phyloP scores from a whole-genome alignment of 768 basidiomycete species.

The Xerocomellus chrysenteron region DNA sequence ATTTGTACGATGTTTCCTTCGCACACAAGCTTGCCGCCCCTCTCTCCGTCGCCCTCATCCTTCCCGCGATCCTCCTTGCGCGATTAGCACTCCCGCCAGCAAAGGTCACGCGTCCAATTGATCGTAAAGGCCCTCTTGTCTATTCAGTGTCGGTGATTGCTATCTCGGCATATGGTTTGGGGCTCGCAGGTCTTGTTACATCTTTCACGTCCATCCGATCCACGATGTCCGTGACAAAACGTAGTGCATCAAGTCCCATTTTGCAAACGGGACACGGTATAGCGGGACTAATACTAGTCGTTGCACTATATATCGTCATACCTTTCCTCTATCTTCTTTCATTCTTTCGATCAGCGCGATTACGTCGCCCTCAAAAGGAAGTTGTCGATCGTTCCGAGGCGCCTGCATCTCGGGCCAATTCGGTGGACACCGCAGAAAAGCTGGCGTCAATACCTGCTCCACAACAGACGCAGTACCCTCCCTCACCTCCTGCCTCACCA shows the following conservation, averaged over 20 bases:
- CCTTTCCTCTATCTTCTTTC: conserved; percentile 42
- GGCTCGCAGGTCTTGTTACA: conserved; percentile 59
- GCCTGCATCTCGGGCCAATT: conserved; percentile 35
- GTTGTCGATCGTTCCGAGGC: conserved; percentile 24
- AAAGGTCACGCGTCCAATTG: conserved; percentile 17
- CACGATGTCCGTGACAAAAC: conserved; percentile 29
- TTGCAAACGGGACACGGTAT: conserved; percentile 64
- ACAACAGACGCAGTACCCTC: conserved; percentile 32
- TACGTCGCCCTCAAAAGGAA: conserved; percentile 16
- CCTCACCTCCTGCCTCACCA: conserved; percentile 32
- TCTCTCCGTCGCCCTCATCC: conserved; percentile 45
- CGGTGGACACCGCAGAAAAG: conserved; percentile 43
- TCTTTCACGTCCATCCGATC: conserved; percentile 58
- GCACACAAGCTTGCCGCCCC: conserved; percentile 48
- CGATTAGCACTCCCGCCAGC: conserved; percentile 44
- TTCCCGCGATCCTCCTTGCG: conserved; percentile 41
- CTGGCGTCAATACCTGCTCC: conserved; percentile 29
- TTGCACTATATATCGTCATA: conserved; percentile 54
- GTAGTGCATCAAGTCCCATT: conserved; percentile 29
- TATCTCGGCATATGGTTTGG: conserved; percentile 54
- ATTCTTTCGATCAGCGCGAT: conserved; percentile 12
- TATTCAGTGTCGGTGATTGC: conserved; percentile 41
- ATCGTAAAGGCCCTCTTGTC: conserved; percentile 29
- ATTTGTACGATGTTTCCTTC: conserved; percentile 43
- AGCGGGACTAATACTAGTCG: conserved; percentile 64